Conservation (phyloP, 768 basidiomycete species). For the Mycena alexandri region DNA sequence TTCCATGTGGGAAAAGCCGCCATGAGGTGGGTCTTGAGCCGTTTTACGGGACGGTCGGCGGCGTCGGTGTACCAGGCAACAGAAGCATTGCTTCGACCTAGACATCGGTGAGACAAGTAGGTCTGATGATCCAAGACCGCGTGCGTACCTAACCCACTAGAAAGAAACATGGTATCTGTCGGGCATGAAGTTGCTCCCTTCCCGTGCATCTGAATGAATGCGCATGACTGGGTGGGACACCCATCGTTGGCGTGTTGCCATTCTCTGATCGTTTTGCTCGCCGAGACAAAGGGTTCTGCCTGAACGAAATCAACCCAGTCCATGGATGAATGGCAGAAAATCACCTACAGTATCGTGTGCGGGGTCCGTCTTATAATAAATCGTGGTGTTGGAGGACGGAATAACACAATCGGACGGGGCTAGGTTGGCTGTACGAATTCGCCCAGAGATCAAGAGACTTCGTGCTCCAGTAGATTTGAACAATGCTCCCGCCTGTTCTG, state of each 20-base stretch:
- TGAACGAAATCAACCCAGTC: slow-evolving; percentile 31
- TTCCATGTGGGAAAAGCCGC: slow-evolving; percentile 52
- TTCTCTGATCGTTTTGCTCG: slow-evolving; percentile 50
- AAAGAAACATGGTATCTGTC: slow-evolving; percentile 58
- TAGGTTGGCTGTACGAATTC: slow-evolving; percentile 51
- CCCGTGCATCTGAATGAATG: slow-evolving; percentile 63
- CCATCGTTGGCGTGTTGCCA: slow-evolving; percentile 57
- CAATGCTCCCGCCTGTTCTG: slow-evolving; percentile 55
- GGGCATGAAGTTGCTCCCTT: slow-evolving; percentile 55
- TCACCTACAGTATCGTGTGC: slow-evolving; percentile 57
- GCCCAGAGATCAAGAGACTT: slow-evolving; percentile 58
- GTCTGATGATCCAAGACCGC: not conserved
- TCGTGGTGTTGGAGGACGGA: slow-evolving; percentile 35
- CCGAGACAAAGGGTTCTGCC: slow-evolving; percentile 61
- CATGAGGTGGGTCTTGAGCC: slow-evolving; percentile 48
- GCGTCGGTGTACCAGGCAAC: slow-evolving; percentile 54
- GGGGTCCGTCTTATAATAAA: slow-evolving; percentile 61
- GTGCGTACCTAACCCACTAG: slow-evolving; percentile 58
- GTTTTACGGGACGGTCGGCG: slow-evolving; percentile 51
- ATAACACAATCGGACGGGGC: slow-evolving; percentile 50
- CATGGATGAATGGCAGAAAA: too few species aligned
- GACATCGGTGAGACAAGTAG: slow-evolving; percentile 5
- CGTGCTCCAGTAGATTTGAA: slow-evolving; percentile 55
- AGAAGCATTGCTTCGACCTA: slow-evolving; percentile 42
- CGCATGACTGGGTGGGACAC: slow-evolving; percentile 55